These are phyloP conservation scores for Epichloe aotearoae DNA, from an alignment of 2,329 filamentous ascomycete species.

Conservation along the genomic window DNA sequence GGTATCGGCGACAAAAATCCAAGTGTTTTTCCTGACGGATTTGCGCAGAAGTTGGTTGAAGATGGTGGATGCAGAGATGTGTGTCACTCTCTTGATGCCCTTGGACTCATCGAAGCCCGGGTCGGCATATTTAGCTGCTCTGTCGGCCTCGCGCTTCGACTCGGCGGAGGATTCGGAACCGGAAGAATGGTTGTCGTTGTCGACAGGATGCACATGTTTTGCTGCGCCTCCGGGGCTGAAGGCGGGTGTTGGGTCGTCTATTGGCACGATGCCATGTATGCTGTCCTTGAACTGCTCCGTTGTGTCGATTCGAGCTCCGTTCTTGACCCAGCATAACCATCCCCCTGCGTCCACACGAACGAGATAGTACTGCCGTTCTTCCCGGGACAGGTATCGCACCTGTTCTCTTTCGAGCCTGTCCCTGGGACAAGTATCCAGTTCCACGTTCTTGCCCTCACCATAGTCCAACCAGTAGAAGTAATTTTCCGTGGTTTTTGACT, in stretches of 20 bases:
- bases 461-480: constrained; percentile 92
- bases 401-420: constrained; percentile 63
- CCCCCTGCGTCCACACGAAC: constrained; percentile 64
- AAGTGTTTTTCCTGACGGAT: constrained; percentile 73
- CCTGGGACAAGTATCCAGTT: constrained; percentile 59
- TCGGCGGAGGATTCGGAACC: constrained; percentile 25
- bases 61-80: constrained; percentile 58
- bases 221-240: constrained; percentile 22
- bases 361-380: constrained; percentile 71
- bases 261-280: constrained; percentile 56
- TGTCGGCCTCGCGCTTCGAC: constrained; percentile 42
- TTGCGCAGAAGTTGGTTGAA: constrained; percentile 69
- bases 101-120: constrained; percentile 48
- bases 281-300: constrained; percentile 66
- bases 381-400: constrained; percentile 70
- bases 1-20: constrained; percentile 88
- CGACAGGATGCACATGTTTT: constrained; percentile 7
- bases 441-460: constrained; percentile 58
- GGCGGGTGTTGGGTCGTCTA: constrained; percentile 44
- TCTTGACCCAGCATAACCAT: constrained; percentile 76
- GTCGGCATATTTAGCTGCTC: constrained; percentile 51
- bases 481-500: constrained; percentile 60
- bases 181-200: constrained; percentile 11
- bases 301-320: constrained; percentile 64
- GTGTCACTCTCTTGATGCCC: constrained; percentile 39